These are phyloP conservation scores for Papilionanthe hybrid DNA, from an alignment of 116 monocot species.

Conservation along the genomic window DNA sequence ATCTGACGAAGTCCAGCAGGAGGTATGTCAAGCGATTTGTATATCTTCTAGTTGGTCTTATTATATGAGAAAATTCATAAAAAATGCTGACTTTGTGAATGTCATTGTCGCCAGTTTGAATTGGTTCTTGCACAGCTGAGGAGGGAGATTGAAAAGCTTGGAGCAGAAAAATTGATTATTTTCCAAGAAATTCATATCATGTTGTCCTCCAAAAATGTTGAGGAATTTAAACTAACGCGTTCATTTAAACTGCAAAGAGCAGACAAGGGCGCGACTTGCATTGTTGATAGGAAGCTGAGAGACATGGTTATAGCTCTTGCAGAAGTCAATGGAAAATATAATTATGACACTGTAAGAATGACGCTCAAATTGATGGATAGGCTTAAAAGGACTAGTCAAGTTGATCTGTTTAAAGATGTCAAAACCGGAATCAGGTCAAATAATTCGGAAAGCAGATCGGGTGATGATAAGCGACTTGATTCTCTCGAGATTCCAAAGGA, in stretches of 20 bases:
- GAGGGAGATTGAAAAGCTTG: slow-evolving; percentile 54
- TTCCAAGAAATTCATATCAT: slow-evolving; percentile 55
- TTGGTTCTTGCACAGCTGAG: slow-evolving; percentile 64
- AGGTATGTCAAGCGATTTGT: slow-evolving; percentile 30
- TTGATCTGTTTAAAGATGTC: slow-evolving; percentile 7
- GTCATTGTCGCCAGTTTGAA: slow-evolving; percentile 43
- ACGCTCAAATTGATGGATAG: slow-evolving; percentile 23
- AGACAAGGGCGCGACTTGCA: not conserved
- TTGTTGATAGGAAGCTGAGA: slow-evolving; percentile 20
- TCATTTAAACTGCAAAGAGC: not conserved
- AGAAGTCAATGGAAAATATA: slow-evolving; percentile 37
- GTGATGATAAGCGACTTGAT: slow-evolving; percentile 38
- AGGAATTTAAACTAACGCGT: slow-evolving; percentile 12
- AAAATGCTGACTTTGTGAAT: not conserved
- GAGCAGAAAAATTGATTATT: slow-evolving; percentile 26
- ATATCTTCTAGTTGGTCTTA: not conserved
- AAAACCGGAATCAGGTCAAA: slow-evolving; percentile 8
- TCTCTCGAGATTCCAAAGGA: slow-evolving; percentile 54
- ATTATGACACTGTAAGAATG: slow-evolving; percentile 25
- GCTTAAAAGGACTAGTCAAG: slow-evolving; percentile 3
- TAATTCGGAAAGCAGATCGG: slow-evolving; percentile 2
- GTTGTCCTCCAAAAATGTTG: slow-evolving; percentile 14
- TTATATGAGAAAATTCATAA: not conserved
- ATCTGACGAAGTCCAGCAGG: slow-evolving; percentile 87
- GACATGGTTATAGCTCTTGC: slow-evolving; percentile 38